Conservation (phyloP, 2,329 filamentous ascomycete species). For the Teratosphaeria epicoccoides region DNA sequence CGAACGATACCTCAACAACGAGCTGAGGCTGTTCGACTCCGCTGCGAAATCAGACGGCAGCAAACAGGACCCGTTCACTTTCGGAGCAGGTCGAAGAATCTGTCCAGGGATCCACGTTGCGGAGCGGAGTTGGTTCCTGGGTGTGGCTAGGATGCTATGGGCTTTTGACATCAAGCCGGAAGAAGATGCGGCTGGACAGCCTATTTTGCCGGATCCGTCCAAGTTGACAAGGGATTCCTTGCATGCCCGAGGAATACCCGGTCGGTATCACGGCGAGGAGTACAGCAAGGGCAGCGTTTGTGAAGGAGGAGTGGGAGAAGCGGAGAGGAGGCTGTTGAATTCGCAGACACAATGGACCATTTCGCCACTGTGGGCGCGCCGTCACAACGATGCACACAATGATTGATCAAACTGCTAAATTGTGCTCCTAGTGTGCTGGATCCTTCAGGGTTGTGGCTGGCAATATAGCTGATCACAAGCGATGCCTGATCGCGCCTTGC, state of each 20-base stretch:
- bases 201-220: slow-evolving; percentile 30
- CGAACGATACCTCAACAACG: slow-evolving; percentile 27
- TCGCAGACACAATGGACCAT: slow-evolving; percentile 19
- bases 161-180: slow-evolving; percentile 31
- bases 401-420: too few relatives aligned
- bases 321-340: slow-evolving; percentile 15
- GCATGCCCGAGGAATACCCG: slow-evolving; percentile 32
- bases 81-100: slow-evolving; percentile 22
- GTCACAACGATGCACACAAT: too few relatives aligned
- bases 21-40: slow-evolving; percentile 15
- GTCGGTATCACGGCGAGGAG: slow-evolving; percentile 29
- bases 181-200: slow-evolving; percentile 22
- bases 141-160: slow-evolving; percentile 38
- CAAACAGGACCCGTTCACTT: slow-evolving; percentile 16
- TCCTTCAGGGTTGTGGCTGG: too few relatives aligned
- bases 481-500: too few relatives aligned
- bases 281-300: slow-evolving; percentile 21
- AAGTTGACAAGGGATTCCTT: slow-evolving; percentile 35
- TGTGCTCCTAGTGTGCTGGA: too few relatives aligned
- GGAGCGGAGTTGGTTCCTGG: slow-evolving; percentile 19
- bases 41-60: slow-evolving; percentile 18
- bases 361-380: neutral
- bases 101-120: slow-evolving; percentile 24
- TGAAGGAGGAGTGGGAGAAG: slow-evolving; percentile 18
- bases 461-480: too few relatives aligned